These are phyloP conservation scores for Tubosaeta brunneosetosa DNA, from an alignment of 768 basidiomycete species.

Conservation along the genomic window DNA sequence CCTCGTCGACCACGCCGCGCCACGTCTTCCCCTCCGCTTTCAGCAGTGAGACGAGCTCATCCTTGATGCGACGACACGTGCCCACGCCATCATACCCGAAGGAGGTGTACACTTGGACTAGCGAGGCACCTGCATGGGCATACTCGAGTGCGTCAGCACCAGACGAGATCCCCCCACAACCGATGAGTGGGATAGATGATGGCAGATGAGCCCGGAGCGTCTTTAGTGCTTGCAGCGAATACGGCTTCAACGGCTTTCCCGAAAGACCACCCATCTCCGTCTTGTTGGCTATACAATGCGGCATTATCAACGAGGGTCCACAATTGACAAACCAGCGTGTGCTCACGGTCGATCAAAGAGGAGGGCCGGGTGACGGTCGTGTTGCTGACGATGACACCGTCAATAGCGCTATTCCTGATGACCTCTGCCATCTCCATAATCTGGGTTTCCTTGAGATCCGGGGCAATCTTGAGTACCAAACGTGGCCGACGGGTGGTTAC, in stretches of 20 bases:
- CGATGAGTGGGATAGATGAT: constrained; percentile 78
- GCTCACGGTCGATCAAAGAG: constrained; percentile 54
- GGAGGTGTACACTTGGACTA: constrained; percentile 87
- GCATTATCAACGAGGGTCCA: constrained; percentile 18
- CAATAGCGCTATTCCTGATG: constrained; percentile 64
- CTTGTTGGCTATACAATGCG: constrained; percentile 48
- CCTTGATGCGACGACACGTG: constrained; percentile 81
- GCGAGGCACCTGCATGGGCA: constrained; percentile 78
- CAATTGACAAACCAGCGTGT: neutral
- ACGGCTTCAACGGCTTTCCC: constrained; percentile 79
- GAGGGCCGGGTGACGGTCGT: constrained; percentile 83
- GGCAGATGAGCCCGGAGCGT: constrained; percentile 78
- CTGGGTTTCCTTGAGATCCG: constrained; percentile 77
- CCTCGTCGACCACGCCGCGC: constrained; percentile 54
- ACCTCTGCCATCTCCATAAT: constrained; percentile 82
- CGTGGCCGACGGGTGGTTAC: constrained; percentile 59
- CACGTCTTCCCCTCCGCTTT: constrained; percentile 70
- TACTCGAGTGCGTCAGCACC: constrained; percentile 88
- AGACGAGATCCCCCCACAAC: constrained; percentile 86
- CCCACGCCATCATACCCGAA: constrained; percentile 92
- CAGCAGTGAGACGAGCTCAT: constrained; percentile 67
- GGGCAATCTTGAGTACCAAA: constrained; percentile 41
- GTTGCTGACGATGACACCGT: constrained; percentile 97
- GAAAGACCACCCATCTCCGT: constrained; percentile 84
- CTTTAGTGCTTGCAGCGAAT: constrained; percentile 27